Conservation (phyloP, 176 grass and related monocot species). For the Oryza glaberrima region DNA sequence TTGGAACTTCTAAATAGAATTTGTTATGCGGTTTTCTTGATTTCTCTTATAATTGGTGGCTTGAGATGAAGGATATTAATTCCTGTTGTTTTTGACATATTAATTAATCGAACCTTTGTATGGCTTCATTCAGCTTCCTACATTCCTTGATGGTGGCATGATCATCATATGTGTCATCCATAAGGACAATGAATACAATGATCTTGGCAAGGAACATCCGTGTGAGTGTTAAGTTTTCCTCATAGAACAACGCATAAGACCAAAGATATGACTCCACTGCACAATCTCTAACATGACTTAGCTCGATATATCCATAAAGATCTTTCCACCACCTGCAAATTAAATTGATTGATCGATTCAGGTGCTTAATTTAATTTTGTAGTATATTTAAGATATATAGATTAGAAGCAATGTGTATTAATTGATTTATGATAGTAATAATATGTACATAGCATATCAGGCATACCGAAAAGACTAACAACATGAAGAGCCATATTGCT, state of each 20-base stretch:
- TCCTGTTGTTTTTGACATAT: too few species aligned
- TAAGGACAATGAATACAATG: neutral
- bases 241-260: neutral
- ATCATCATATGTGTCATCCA: constrained; percentile 45
- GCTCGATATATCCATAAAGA: neutral
- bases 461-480: too few species aligned
- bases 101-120: constrained; percentile 21
- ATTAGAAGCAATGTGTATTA: too few species aligned
- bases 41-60: too few species aligned
- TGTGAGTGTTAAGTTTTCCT: neutral
- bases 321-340: constrained; percentile 44
- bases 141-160: constrained; percentile 36
- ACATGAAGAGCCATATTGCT: too few species aligned
- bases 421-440: too few species aligned
- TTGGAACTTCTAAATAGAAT: too few species aligned
- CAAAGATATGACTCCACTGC: constrained; percentile 25
- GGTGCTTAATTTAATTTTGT: too few species aligned
- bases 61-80: too few species aligned
- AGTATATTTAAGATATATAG: neutral
- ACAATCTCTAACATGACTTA: constrained; percentile 31
- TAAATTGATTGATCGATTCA: neutral
- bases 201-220: constrained; percentile 17
- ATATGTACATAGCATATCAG: too few species aligned
- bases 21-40: too few species aligned
- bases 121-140: constrained; percentile 2